These are phyloP conservation scores for Lactarius deliciosus DNA, from an alignment of 768 basidiomycete genomes.

Conservation along the genomic window DNA sequence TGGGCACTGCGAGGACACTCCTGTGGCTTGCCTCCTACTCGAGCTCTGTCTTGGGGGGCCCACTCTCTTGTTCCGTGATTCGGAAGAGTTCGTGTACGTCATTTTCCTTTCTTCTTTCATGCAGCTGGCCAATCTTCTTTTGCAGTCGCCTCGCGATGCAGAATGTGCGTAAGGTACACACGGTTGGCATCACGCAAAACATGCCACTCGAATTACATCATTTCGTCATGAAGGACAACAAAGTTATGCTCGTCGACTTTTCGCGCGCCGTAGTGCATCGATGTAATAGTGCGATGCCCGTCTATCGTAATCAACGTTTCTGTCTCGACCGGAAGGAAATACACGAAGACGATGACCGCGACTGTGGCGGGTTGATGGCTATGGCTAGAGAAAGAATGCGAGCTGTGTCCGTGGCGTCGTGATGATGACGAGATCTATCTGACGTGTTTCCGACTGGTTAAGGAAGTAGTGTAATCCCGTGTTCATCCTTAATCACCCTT, in stretches of 20 bases:
- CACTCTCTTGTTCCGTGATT: not conserved
- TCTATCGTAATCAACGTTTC: constrained; percentile 19
- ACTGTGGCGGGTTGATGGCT: constrained; percentile 16
- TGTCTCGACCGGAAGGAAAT: not conserved
- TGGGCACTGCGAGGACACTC: constrained; percentile 7
- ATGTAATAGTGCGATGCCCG: constrained; percentile 22
- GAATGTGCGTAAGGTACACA: constrained; percentile 22
- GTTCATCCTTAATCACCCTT: not conserved
- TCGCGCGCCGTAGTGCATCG: constrained; percentile 19
- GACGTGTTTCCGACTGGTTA: not conserved
- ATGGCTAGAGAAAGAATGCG: constrained; percentile 8
- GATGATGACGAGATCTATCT: not conserved
- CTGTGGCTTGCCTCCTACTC: constrained; percentile 20
- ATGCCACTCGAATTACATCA: constrained; percentile 18
- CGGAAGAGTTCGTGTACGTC: constrained; percentile 19
- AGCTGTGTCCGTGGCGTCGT: not conserved
- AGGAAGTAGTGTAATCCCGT: not conserved
- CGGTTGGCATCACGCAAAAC: constrained; percentile 20
- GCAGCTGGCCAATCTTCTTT: not conserved
- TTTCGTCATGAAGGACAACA: constrained; percentile 27
- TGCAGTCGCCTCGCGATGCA: constrained; percentile 20
- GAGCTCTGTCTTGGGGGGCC: constrained; percentile 18
- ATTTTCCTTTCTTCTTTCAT: not conserved
- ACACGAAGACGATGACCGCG: not conserved
- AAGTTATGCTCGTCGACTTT: constrained; percentile 22